Evolutionary conservation across 2,329 filamentous ascomycete genomes (phyloP).

Genomic region (Pseudogymnoascus sp.): DNA sequence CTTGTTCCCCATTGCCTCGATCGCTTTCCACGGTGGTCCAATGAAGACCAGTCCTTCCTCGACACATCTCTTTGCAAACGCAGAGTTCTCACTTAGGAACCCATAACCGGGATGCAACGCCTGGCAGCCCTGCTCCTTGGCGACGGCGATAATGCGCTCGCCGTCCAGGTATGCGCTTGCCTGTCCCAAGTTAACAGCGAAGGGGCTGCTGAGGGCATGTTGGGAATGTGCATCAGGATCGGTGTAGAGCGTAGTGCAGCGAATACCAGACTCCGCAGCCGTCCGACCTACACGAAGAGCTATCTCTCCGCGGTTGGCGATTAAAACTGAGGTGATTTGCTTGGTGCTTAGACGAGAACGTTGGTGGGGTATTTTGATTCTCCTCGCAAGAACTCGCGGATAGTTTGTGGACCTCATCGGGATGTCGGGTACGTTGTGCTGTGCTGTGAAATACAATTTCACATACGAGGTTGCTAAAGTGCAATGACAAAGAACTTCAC

Average conservation of each 20-base stretch:
- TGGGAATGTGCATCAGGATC: conserved; percentile 82
- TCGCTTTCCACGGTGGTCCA: conserved; percentile 76
- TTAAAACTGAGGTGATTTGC: conserved; percentile 72
- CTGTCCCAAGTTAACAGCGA: conserved; percentile 75
- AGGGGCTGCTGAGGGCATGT: conserved; percentile 78
- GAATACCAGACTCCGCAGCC: conserved; percentile 79
- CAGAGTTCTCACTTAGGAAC: conserved; percentile 88
- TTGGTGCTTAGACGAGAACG: conserved; percentile 23
- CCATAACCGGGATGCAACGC: conserved; percentile 96
- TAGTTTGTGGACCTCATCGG: conserved; percentile 3
- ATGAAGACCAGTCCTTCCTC: conserved; percentile 91
- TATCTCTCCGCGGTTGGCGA: conserved; percentile 96
- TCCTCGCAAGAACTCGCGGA: not conserved
- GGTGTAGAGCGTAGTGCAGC: conserved; percentile 90
- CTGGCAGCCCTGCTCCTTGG: conserved; percentile 77
- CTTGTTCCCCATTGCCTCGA: conserved; percentile 89
- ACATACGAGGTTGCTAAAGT: not conserved
- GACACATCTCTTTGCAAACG: conserved; percentile 80
- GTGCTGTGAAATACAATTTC: not conserved
- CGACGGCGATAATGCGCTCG: conserved; percentile 82
- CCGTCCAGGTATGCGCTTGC: conserved; percentile 88
- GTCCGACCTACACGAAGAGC: conserved; percentile 88
- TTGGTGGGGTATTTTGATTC: not conserved
- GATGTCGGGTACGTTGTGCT: not conserved
- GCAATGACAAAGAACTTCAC: not conserved